A percentile compares a stretch with the other conserved stretches of the same genome.
Evolutionary conservation across 306 rosid genomes (phyloP).

Genomic region (Gynostemma pentaphyllum): DNA sequence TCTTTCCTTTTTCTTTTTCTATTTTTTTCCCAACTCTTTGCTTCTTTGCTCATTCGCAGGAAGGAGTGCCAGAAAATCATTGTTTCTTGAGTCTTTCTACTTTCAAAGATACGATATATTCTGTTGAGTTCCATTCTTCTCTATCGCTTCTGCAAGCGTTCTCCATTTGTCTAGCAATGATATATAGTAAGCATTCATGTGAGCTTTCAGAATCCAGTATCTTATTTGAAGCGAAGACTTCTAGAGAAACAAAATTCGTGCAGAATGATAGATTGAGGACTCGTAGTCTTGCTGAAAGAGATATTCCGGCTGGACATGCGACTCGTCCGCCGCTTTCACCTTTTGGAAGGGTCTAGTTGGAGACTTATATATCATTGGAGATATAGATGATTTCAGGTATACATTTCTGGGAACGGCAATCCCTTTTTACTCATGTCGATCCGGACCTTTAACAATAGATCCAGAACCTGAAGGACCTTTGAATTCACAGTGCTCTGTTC

Average conservation of each 20-base stretch:
- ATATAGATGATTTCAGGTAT: constrained; percentile 7
- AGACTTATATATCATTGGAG: background rate
- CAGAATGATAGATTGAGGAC: constrained; percentile 29
- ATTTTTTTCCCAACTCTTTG: background rate
- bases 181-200: constrained; percentile 48
- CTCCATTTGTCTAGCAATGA: constrained; percentile 70
- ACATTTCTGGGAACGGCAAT: constrained; percentile 7
- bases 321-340: constrained; percentile 46
- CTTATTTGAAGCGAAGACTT: constrained; percentile 30
- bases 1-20: background rate
- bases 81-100: constrained; percentile 41
- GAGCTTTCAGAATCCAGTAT: constrained; percentile 37
- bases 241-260: constrained; percentile 17
- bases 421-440: background rate
- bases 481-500: constrained; percentile 3
- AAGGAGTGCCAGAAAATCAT: constrained; percentile 38
- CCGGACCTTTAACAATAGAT: constrained; percentile 1
- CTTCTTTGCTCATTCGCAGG: constrained; percentile 37
- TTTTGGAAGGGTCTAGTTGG: constrained; percentile 36
- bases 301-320: constrained; percentile 25
- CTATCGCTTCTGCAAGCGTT: constrained; percentile 77
- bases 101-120: constrained; percentile 59
- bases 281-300: constrained; percentile 16
- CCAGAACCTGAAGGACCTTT: constrained; percentile 6
- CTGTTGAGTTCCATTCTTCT: constrained; percentile 63